phyloP scores from a whole-genome alignment of 2,329 filamentous ascomycete species.

The Ilyonectria sp. region DNA sequence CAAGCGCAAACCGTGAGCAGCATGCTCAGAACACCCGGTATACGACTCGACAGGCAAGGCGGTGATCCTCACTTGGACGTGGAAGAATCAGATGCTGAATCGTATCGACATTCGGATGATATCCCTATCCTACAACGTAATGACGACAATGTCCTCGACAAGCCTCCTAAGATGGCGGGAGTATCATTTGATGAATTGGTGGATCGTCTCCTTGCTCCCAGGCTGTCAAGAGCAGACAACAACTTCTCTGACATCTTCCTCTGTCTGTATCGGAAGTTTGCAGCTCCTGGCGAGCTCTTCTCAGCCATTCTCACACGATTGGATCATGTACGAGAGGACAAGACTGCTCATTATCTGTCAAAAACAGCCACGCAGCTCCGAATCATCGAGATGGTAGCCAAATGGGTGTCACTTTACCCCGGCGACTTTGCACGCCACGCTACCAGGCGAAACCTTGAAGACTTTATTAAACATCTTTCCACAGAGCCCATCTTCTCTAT shows the following conservation, averaged over 20 bases:
- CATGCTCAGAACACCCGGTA: conserved; percentile 67
- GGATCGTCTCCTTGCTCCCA: conserved; percentile 86
- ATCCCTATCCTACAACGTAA: conserved; percentile 77
- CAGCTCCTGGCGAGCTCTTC: conserved; percentile 84
- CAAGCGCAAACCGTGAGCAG: conserved; percentile 61
- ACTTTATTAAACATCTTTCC: conserved; percentile 83
- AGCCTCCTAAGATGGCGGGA: conserved; percentile 65
- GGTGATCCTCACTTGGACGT: conserved; percentile 75
- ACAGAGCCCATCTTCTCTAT: conserved; percentile 86
- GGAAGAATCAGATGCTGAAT: conserved; percentile 80
- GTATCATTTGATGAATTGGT: conserved; percentile 81
- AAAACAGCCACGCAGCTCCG: conserved; percentile 87
- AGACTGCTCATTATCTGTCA: conserved; percentile 77
- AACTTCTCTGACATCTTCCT: conserved; percentile 93
- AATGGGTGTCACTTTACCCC: conserved; percentile 92
- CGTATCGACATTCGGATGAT: conserved; percentile 76
- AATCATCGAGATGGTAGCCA: conserved; percentile 86
- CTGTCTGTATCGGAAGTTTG: conserved; percentile 94
- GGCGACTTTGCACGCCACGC: conserved; percentile 89
- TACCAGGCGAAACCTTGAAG: conserved; percentile 80
- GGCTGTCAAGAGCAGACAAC: conserved; percentile 87
- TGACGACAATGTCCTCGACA: conserved; percentile 72
- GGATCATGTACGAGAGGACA: conserved; percentile 78
- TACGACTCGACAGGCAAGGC: conserved; percentile 64
- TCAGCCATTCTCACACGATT: conserved; percentile 84